A percentile compares a stretch with the other conserved stretches of the same genome.
Conservation (phyloP, 2,329 filamentous ascomycete genomes). For the Fusarium cyanostomum region DNA sequence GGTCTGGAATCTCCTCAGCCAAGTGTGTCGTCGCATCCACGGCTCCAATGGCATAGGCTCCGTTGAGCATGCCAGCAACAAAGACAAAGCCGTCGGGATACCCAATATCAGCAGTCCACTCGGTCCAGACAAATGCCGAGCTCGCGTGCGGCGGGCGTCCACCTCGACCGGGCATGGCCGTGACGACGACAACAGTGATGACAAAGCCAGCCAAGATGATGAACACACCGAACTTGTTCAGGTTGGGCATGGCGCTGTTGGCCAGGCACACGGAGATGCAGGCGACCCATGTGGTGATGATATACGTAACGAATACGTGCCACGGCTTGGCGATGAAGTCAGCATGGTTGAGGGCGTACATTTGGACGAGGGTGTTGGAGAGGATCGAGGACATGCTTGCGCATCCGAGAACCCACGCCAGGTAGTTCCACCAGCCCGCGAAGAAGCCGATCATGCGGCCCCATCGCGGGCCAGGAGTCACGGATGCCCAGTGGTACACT, state of each 20-base stretch:
- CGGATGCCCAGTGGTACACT: constrained; percentile 69
- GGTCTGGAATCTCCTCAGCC: constrained; percentile 69
- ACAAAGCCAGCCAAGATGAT: constrained; percentile 61
- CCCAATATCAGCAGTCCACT: constrained; percentile 52
- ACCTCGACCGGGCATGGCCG: constrained; percentile 57
- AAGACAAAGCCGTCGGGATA: constrained; percentile 56
- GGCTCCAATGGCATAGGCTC: constrained; percentile 73
- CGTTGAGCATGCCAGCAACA: constrained; percentile 63
- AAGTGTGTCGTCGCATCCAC: constrained; percentile 73
- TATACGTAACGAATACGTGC: constrained; percentile 56
- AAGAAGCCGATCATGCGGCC: constrained; percentile 61
- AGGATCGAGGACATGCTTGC: constrained; percentile 54
- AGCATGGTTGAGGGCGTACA: constrained; percentile 55
- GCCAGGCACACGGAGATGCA: constrained; percentile 59
- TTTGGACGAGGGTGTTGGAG: constrained; percentile 54
- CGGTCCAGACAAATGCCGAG: constrained; percentile 52
- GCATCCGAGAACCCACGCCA: constrained; percentile 53
- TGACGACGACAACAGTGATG: constrained; percentile 64
- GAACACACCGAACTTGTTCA: constrained; percentile 64
- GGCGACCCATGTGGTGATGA: constrained; percentile 52
- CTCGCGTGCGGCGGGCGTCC: constrained; percentile 45
- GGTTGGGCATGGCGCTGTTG: constrained; percentile 61
- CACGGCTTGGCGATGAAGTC: constrained; percentile 50
- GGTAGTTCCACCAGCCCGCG: constrained; percentile 58
- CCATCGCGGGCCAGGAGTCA: constrained; percentile 62